A percentile compares a stretch with the other conserved stretches of the same genome.
Evolutionary conservation across 371 early-diverging fungal genomes (phyloP).

Genomic region (Mucor sp.): DNA sequence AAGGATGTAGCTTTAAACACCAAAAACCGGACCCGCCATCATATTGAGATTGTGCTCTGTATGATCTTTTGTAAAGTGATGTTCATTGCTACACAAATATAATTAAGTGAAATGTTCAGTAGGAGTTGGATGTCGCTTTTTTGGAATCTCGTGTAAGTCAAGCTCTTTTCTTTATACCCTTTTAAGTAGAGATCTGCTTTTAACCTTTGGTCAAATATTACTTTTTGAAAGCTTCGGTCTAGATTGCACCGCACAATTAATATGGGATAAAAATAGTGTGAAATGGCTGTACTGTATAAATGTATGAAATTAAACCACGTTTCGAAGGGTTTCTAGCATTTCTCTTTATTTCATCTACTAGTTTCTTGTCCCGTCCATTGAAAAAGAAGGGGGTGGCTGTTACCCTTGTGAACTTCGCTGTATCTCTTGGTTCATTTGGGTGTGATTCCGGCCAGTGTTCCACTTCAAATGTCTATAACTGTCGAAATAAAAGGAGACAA

Average conservation of each 20-base stretch:
- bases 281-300: background rate
- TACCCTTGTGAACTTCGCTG: background rate
- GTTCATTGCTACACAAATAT: slow-evolving; percentile 22
- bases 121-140: slow-evolving; percentile 19
- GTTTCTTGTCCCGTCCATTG: background rate
- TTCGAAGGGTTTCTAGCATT: background rate
- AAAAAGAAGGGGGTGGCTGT: background rate
- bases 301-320: background rate
- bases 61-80: background rate
- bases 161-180: background rate
- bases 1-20: slow-evolving; percentile 3
- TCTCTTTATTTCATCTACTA: background rate
- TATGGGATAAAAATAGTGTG: background rate
- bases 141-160: slow-evolving; percentile 18
- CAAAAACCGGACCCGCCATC: slow-evolving; percentile 11
- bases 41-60: background rate
- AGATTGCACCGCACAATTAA: background rate
- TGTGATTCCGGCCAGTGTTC: background rate
- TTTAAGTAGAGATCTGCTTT: slow-evolving; percentile 12
- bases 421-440: background rate
- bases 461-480: background rate
- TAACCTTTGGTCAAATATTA: background rate
- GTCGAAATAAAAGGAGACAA: background rate
- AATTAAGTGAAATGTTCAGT: slow-evolving; percentile 30
- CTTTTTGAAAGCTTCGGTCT: background rate